These are phyloP conservation scores for Hippophae rhamnoides DNA, from an alignment of 306 rosid genomes.

Conservation along the genomic window DNA sequence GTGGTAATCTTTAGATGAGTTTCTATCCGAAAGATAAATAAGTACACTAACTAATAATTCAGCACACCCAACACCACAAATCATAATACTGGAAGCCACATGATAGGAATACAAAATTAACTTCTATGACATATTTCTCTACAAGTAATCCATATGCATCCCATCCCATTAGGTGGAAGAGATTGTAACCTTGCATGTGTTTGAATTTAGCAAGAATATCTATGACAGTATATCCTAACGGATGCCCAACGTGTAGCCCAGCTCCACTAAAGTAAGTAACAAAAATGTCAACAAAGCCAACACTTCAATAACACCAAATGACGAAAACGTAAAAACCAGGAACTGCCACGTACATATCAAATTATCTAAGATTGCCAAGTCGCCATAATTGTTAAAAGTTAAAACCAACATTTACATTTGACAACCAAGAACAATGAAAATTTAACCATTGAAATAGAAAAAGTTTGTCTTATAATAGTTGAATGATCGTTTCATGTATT, in stretches of 20 bases:
- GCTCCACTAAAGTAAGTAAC: constrained; percentile 56
- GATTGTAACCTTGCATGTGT: constrained; percentile 84
- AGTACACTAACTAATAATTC: not conserved
- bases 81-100: constrained; percentile 6
- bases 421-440: not conserved
- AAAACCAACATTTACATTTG: not conserved
- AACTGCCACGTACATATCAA: not conserved
- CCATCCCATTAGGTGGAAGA: constrained; percentile 97
- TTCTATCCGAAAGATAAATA: constrained; percentile 8
- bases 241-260: constrained; percentile 94
- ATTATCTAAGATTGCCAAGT: not conserved
- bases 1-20: constrained; percentile 91
- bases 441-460: not conserved
- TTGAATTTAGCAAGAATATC: constrained; percentile 83
- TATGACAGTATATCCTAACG: constrained; percentile 84
- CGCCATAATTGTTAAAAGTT: not conserved
- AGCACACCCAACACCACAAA: not conserved
- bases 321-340: not conserved
- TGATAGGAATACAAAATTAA: constrained; percentile 21
- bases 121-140: constrained; percentile 46
- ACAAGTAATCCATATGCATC: constrained; percentile 98
- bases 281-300: constrained; percentile 10
- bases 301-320: not conserved
- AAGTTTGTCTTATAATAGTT: too few relatives aligned
- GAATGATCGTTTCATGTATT: too few relatives aligned